Base-by-base conservation (phyloP, 2,329 filamentous ascomycete genomes). In the Neophaeococcomyces aloes region DNA sequence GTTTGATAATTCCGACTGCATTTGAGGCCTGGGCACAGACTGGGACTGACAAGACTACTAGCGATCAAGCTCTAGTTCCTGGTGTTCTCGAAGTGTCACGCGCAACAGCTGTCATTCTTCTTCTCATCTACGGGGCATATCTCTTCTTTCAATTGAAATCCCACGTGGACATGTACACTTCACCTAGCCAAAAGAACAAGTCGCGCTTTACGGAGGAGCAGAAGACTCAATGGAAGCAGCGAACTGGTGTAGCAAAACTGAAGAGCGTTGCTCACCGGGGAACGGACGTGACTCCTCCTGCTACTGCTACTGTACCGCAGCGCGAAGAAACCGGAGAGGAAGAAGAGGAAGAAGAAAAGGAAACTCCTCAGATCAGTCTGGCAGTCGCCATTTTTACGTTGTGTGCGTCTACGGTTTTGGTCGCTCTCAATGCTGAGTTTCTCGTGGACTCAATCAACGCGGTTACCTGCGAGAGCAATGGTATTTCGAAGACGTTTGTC, bases 141-240 rank as follows among this genome's bases (percentile, higher is more conserved):
- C 78, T 96, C 2, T 74, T 85, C 63, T 95, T 95, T 70, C 89
- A 95, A 63, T 78, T 96, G 47, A 85, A 86, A 61, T 88, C 88
- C 0, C 88, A 95, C 61, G 72, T 74, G 18, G 69, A 69, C 7
- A 80, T 94, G 60, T 95, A 94, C 70, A 73, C 83, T 59, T 78
- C 78, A 41, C 78, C 84, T 27, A 84, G 81, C 52, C 73, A 84
- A 54, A 94, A 94, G 62, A 81, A 83, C 0, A 75, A 79, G 2
- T 85, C 76, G 56, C 59, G 63, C 31, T 51, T 54, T 32, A 42
- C 39, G 13, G 30, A 34, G 19, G 30, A 34, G 11, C 29, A 41
- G 30, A 53, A 52, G 49, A 42, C 47, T 19, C 29, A 15, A 29
- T 41, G 44, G 36, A 41, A 46, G 31, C 18, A 29, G 25, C 29